These are phyloP conservation scores for Hortaea werneckii DNA, from an alignment of 2,329 filamentous ascomycete genomes.

Conservation along the genomic window DNA sequence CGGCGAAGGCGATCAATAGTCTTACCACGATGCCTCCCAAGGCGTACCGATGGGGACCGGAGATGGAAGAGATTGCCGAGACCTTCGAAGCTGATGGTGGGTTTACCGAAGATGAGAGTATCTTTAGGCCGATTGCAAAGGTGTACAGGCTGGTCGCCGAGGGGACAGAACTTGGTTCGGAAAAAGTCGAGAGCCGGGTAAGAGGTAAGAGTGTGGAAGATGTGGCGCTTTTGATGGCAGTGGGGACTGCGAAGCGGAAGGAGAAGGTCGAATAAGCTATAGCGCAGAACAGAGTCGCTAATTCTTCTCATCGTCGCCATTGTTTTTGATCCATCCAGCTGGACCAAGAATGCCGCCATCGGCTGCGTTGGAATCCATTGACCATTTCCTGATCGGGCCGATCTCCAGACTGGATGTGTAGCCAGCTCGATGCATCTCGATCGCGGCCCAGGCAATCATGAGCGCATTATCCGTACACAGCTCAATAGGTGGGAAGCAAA, in stretches of 20 bases:
- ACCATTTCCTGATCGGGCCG: conserved; percentile 58
- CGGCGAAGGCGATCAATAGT: conserved; percentile 27
- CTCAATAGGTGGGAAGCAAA: conserved; percentile 64
- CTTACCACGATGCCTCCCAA: conserved; percentile 58
- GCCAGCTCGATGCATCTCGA: conserved; percentile 82
- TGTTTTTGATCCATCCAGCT: conserved; percentile 35
- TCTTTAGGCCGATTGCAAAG: conserved; percentile 51
- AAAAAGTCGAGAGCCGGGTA: conserved; percentile 47
- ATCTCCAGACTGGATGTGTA: conserved; percentile 54
- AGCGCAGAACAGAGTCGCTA: too few relatives aligned
- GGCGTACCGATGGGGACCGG: conserved; percentile 66
- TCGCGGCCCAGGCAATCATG: conserved; percentile 91
- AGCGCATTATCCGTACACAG: conserved; percentile 93
- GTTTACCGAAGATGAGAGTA: conserved; percentile 21
- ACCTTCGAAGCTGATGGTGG: conserved; percentile 53
- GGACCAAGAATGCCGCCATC: conserved; percentile 60
- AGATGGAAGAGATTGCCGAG: conserved; percentile 66
- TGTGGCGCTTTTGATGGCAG: conserved; percentile 37
- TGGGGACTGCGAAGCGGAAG: conserved; percentile 40
- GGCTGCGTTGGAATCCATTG: conserved; percentile 51
- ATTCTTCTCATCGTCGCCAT: too few relatives aligned
- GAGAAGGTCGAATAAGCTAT: conserved; percentile 28
- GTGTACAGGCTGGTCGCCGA: conserved; percentile 54
- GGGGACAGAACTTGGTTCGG: conserved; percentile 49
- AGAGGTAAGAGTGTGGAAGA: conserved; percentile 49